These are phyloP conservation scores for Escovopsis sp. DNA, from an alignment of 2,329 filamentous ascomycete species.

Conservation along the genomic window DNA sequence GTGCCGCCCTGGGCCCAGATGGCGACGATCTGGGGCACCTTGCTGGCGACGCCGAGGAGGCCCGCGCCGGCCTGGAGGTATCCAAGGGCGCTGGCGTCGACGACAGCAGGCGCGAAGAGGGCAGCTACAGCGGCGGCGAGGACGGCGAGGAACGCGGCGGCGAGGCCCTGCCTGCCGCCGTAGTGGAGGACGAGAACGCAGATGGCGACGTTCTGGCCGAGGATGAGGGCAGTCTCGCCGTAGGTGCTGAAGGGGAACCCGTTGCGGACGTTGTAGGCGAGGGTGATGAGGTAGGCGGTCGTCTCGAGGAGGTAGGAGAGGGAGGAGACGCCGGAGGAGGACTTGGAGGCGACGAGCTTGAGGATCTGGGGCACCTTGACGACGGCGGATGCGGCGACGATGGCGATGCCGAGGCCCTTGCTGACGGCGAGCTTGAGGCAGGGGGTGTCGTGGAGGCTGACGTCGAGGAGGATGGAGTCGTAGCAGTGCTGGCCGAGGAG, in stretches of 20 bases:
- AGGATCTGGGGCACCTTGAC: conserved; percentile 96
- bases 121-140: conserved; percentile 54
- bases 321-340: conserved; percentile 73
- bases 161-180: conserved; percentile 49
- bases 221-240: conserved; percentile 85
- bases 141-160: conserved; percentile 63
- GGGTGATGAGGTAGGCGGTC: conserved; percentile 67
- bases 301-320: conserved; percentile 89
- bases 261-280: conserved; percentile 85
- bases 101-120: conserved; percentile 50
- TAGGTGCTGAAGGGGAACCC: conserved; percentile 93
- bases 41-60: conserved; percentile 69
- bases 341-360: conserved; percentile 72
- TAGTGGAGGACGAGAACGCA: conserved; percentile 76
- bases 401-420: conserved; percentile 84
- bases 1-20: conserved; percentile 78
- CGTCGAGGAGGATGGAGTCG: conserved; percentile 66
- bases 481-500: conserved; percentile 79
- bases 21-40: conserved; percentile 81
- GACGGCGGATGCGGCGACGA: conserved; percentile 76
- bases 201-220: conserved; percentile 85
- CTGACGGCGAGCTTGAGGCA: conserved; percentile 85
- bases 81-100: conserved; percentile 51
- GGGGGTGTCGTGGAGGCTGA: conserved; percentile 59
- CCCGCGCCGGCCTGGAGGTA: conserved; percentile 77